Conservation (phyloP, 352 stramenopile species). For the Pythium utonaiense region DNA sequence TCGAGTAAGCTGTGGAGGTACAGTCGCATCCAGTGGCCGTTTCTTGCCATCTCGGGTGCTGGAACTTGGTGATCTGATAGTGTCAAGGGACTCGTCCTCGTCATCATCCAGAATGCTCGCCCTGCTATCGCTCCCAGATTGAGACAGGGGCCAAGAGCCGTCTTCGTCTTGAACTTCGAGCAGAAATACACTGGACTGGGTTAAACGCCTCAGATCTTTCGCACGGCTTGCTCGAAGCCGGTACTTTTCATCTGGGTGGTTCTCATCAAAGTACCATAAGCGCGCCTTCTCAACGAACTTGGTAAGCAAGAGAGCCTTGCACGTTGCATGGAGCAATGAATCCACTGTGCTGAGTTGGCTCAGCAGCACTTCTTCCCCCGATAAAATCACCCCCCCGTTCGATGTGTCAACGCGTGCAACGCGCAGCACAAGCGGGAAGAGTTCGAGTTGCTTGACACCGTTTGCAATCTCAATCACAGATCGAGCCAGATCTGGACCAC, state of each 20-base stretch:
- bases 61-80: constrained; percentile 4
- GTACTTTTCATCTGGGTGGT: constrained; percentile 63
- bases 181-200: constrained; percentile 73
- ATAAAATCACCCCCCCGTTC: constrained; percentile 70
- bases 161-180: constrained; percentile 83
- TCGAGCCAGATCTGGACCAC: constrained; percentile 62
- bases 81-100: constrained; percentile 16
- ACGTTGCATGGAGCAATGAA: constrained; percentile 64
- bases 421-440: constrained; percentile 78
- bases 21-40: constrained; percentile 23
- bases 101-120: constrained; percentile 23
- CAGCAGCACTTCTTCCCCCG: constrained; percentile 75
- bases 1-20: constrained; percentile 30
- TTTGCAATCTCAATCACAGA: constrained; percentile 45
- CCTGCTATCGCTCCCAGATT: constrained; percentile 33
- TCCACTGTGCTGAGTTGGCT: constrained; percentile 58
- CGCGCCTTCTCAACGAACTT: constrained; percentile 71
- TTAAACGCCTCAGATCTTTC: constrained; percentile 53
- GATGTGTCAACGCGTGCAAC: constrained; percentile 66
- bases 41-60: constrained; percentile 23
- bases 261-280: constrained; percentile 83
- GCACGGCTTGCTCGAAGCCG: constrained; percentile 44
- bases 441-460: constrained; percentile 50
- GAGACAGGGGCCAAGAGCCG: constrained; percentile 80
- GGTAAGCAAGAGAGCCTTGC: constrained; percentile 63